These are phyloP conservation scores for Scolecobasidium constrictum DNA, from an alignment of 2,329 filamentous ascomycete species.

Conservation along the genomic window DNA sequence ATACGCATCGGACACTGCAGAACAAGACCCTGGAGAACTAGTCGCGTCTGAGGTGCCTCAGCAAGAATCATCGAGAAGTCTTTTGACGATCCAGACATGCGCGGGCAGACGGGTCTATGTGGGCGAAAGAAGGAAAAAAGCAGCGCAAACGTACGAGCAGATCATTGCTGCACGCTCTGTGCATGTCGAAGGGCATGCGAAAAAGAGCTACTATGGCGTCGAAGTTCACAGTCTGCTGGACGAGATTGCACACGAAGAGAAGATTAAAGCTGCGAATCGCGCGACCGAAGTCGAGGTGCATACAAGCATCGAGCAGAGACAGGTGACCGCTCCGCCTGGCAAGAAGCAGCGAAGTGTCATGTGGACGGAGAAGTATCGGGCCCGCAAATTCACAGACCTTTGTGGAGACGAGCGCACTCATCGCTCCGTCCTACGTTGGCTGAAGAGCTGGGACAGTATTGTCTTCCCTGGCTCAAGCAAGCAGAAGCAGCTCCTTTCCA, in stretches of 20 bases:
- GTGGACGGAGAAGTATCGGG: constrained; percentile 97
- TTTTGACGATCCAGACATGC: constrained; percentile 3
- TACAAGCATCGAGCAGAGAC: constrained; percentile 9
- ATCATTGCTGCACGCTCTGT: constrained; percentile 58
- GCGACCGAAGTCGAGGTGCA: constrained; percentile 12
- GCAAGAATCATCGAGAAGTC: not conserved
- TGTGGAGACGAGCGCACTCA: constrained; percentile 94
- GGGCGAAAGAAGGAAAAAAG: constrained; percentile 38
- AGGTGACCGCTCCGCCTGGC: constrained; percentile 12
- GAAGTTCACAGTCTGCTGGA: constrained; percentile 79
- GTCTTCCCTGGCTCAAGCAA: constrained; percentile 74
- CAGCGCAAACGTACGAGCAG: constrained; percentile 48
- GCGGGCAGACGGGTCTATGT: constrained; percentile 36
- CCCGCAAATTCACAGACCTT: constrained; percentile 81
- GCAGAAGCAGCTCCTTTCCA: constrained; percentile 36
- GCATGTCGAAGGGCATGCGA: constrained; percentile 52
- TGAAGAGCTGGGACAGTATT: constrained; percentile 86
- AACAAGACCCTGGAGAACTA: not conserved
- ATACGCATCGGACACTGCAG: constrained; percentile 8
- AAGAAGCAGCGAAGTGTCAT: constrained; percentile 44
- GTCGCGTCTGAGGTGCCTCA: not conserved
- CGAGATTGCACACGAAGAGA: constrained; percentile 50
- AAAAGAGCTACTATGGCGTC: constrained; percentile 79
- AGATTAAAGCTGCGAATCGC: constrained; percentile 28
- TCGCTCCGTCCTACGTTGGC: constrained; percentile 77